phyloP scores from a whole-genome alignment of 495 filamentous ascomycete genomes.

The Penicillium angulare region DNA sequence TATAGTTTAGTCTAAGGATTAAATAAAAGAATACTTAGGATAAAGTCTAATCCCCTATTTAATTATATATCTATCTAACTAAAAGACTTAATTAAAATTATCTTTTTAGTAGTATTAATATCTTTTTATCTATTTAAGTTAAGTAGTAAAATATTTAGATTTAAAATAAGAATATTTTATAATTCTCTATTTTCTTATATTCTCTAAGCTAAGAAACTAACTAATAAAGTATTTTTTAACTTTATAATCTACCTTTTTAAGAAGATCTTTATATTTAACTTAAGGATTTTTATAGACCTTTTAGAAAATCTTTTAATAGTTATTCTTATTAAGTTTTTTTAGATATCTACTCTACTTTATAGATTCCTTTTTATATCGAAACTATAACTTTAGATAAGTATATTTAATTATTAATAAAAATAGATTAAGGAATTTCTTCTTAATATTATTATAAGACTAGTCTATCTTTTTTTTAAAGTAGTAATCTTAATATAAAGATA shows the following conservation, averaged over 20 bases:
- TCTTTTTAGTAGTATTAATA: conserved; percentile 5
- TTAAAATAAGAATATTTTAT: neutral
- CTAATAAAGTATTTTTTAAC: conserved; percentile 1
- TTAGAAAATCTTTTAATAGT: too few relatives aligned
- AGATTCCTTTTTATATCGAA: too few relatives aligned
- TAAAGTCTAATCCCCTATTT: conserved; percentile 2
- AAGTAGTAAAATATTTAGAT: neutral
- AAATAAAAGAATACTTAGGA: neutral
- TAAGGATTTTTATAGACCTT: neutral
- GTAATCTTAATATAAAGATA: too few relatives aligned
- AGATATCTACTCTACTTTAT: too few relatives aligned
- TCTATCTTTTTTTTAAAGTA: too few relatives aligned
- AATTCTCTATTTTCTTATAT: neutral
- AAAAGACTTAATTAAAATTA: conserved; percentile 6
- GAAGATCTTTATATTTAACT: neutral
- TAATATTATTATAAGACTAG: too few relatives aligned
- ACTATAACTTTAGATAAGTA: too few relatives aligned
- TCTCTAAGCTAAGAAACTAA: neutral
- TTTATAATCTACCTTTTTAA: neutral
- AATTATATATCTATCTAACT: conserved; percentile 10
- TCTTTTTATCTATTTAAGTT: neutral
- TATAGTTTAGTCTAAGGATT: too few relatives aligned
- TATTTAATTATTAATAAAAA: too few relatives aligned
- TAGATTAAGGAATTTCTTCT: too few relatives aligned
- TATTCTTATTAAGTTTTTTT: too few relatives aligned